Evolutionary conservation across 2,329 filamentous ascomycete species (phyloP).

Genomic region (Talaromyces funiculosus): DNA sequence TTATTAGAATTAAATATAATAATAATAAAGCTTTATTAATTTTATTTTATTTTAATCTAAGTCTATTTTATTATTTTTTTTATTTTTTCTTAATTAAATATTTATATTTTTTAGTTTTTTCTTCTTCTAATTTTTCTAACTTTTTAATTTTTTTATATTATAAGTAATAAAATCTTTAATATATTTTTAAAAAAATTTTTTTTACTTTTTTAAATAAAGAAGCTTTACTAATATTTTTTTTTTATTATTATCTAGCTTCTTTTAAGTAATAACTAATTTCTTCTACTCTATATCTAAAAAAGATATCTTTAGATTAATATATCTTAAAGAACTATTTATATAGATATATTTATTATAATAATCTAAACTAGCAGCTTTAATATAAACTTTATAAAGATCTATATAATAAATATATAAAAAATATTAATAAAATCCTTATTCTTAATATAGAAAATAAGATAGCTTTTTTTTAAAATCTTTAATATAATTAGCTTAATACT

Average conservation of each 20-base stretch:
- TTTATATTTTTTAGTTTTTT: background rate
- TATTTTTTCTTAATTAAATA: background rate
- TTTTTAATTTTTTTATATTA: constrained; percentile 6
- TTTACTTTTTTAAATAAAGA: background rate
- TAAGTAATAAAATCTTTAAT: constrained; percentile 5
- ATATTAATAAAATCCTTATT: too few relatives aligned
- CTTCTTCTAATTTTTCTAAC: background rate
- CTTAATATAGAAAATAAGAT: too few relatives aligned
- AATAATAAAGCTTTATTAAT: background rate
- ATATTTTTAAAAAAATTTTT: too few relatives aligned
- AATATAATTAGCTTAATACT: too few relatives aligned
- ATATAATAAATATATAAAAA: background rate
- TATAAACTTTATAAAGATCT: background rate
- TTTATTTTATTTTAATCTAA: background rate
- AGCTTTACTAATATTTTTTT: background rate
- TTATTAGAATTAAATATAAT: background rate
- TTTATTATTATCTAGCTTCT: background rate
- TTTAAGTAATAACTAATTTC: background rate
- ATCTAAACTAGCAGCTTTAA: background rate
- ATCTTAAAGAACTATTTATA: background rate
- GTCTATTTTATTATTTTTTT: background rate
- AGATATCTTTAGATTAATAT: background rate
- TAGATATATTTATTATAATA: background rate
- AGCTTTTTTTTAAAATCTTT: too few relatives aligned
- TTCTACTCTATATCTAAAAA: background rate